Evolutionary conservation across 2,329 filamentous ascomycete species (phyloP).

Genomic region (Cyphellophora attinorum): DNA sequence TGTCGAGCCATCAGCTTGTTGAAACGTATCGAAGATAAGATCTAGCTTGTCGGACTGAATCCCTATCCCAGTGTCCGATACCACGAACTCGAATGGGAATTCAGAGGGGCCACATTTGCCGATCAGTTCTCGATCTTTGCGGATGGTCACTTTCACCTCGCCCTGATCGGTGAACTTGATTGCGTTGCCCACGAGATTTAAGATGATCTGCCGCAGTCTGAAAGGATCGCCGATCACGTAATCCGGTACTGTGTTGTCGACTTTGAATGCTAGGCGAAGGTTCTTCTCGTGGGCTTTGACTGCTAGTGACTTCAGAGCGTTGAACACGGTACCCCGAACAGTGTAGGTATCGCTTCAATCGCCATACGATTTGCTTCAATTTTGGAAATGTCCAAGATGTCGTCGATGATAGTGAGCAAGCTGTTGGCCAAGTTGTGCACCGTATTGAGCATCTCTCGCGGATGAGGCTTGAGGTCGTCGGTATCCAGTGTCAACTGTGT

Average conservation of each 20-base stretch:
- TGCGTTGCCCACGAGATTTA: constrained; percentile 94
- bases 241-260: constrained; percentile 87
- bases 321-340: constrained; percentile 88
- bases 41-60: constrained; percentile 93
- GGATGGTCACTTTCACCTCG: constrained; percentile 90
- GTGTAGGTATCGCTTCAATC: constrained; percentile 98
- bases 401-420: constrained; percentile 90
- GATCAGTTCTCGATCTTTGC: constrained; percentile 48
- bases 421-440: constrained; percentile 96
- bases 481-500: constrained; percentile 93
- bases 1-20: constrained; percentile 94
- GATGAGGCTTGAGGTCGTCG: constrained; percentile 85
- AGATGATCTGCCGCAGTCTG: constrained; percentile 88
- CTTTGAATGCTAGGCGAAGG: constrained; percentile 83
- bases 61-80: constrained; percentile 92
- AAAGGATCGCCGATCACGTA: constrained; percentile 95
- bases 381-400: constrained; percentile 60
- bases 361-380: constrained; percentile 97
- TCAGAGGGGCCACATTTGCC: constrained; percentile 57
- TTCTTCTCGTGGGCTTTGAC: constrained; percentile 96
- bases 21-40: constrained; percentile 97
- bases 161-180: constrained; percentile 99
- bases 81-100: constrained; percentile 91
- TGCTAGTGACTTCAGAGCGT: constrained; percentile 90
- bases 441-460: constrained; percentile 96